Evolutionary conservation across 2,329 filamentous ascomycete genomes (phyloP), one percentile per base, ranked within the genome.

Genomic region (Leptodontidium sp.): DNA sequence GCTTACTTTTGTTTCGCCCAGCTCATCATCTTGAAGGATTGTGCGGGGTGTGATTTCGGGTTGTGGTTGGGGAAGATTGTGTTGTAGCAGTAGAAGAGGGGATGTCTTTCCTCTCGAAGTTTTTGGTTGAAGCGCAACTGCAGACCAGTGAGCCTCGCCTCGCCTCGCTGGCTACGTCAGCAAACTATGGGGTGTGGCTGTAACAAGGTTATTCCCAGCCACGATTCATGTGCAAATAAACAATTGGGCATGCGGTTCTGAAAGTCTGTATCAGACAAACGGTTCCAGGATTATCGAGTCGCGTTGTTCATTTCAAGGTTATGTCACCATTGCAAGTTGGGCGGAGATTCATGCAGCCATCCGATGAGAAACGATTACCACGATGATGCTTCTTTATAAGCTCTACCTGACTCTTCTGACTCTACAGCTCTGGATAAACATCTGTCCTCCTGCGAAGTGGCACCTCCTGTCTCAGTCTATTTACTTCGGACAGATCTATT

Each of bases 1-100:
- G 84, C 92, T 82, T 85, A 96, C 93, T 91, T 90, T 82, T 95
- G 91, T 84, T 97, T 96, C 76, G 94, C 91, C 94, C 94, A 98
- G 85, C 93, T 96, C 85, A 97, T 94, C 90, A 93, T 96, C 81
- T 78, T 87, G 80, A 75, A 72, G 58, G 67, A 61, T 45, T 69
- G 61, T 70, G 50, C 32, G 38, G 52, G 62, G 58, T 66, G 43
- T 68, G 61, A 64, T 68, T 71, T 49, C 64, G 26, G 24, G 62
- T 66, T 26, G 52, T 43, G 66, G 53, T 38, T 50, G 64, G 21
- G 24, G 50, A 43, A 14, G 32, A 11, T 49, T 49, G 43, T 14
- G n/a, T 38, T 17, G 35, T n/a, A 21, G 7, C 17, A 17, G 49
- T 14, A 38, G 7, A 14, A 43, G 40, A 29, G 29, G 55, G 32